A percentile compares a stretch with the other conserved stretches of the same genome.
phyloP scores from a whole-genome alignment of 345 rosid species.

The Jatropha curcas region DNA sequence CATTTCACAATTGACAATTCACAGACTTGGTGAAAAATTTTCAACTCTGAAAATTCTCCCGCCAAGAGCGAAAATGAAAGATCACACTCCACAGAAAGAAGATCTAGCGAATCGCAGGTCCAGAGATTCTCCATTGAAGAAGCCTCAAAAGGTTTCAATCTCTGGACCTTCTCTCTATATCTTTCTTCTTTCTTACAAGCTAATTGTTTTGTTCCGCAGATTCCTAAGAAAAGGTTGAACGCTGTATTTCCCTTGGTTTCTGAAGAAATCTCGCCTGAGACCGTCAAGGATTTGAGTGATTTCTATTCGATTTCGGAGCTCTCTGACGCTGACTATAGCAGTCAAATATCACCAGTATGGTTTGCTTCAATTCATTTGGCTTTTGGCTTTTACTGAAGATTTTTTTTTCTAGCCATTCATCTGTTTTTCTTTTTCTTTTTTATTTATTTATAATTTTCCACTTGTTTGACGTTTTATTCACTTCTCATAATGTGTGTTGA shows the following conservation, averaged over 20 bases:
- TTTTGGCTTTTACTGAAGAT: background rate
- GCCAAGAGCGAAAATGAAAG: constrained; percentile 28
- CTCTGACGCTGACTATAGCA: constrained; percentile 7
- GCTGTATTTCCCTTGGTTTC: constrained; percentile 11
- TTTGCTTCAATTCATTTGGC: background rate
- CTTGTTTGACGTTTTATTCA: background rate
- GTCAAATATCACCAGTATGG: constrained; percentile 19
- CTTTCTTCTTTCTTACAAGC: background rate
- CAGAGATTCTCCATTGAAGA: constrained; percentile 31
- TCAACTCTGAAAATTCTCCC: constrained; percentile 15
- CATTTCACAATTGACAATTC: background rate
- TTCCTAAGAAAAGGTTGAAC: constrained; percentile 27
- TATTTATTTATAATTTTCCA: background rate
- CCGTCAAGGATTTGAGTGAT: constrained; percentile 20
- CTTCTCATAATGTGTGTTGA: background rate
- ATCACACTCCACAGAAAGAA: constrained; percentile 29
- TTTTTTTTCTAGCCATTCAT: background rate
- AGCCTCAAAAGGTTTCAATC: constrained; percentile 22
- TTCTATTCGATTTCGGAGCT: constrained; percentile 22
- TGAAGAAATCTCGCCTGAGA: constrained; percentile 20
- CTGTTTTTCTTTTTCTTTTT: no score
- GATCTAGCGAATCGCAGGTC: constrained; percentile 15
- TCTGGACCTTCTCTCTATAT: background rate
- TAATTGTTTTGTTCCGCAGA: constrained; percentile 14
- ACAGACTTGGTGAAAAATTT: background rate